Evolutionary conservation across 768 basidiomycete species (phyloP).

Genomic region (Neoboletus brunneissimus): DNA sequence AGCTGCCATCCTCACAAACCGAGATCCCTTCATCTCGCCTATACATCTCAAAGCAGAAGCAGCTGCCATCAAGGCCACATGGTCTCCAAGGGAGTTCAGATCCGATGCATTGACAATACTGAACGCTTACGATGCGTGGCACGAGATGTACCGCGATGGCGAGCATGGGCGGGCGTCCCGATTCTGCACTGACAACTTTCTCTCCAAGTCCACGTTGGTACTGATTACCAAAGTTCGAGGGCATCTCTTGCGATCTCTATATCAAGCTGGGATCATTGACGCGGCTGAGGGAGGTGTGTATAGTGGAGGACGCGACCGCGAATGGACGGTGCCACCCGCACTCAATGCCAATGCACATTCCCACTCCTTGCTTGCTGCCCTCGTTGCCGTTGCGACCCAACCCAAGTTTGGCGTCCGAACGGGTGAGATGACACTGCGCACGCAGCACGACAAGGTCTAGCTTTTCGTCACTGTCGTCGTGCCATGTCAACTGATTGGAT

Average conservation of each 20-base stretch:
- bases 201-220: conserved; percentile 80
- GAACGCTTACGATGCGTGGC: conserved; percentile 82
- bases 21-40: conserved; percentile 88
- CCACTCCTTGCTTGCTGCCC: conserved; percentile 71
- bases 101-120: conserved; percentile 82
- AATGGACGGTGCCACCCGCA: conserved; percentile 53
- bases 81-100: conserved; percentile 75
- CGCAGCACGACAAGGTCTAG: conserved; percentile 78
- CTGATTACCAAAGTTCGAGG: conserved; percentile 77
- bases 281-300: conserved; percentile 66
- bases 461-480: conserved; percentile 1
- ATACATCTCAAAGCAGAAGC: conserved; percentile 72
- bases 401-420: conserved; percentile 87
- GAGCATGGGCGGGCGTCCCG: conserved; percentile 64
- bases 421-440: conserved; percentile 65
- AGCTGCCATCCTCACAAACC: conserved; percentile 86
- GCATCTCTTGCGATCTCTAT: conserved; percentile 74
- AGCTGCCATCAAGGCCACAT: conserved; percentile 67
- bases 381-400: conserved; percentile 83
- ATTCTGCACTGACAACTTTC: conserved; percentile 84
- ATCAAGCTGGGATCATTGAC: conserved; percentile 77
- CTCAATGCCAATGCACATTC: conserved; percentile 74
- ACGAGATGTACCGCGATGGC: conserved; percentile 61
- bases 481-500: conserved; percentile 9
- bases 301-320: conserved; percentile 31